Conservation (phyloP, 1,139 yeast species). For the Hyphopichia fennica region DNA sequence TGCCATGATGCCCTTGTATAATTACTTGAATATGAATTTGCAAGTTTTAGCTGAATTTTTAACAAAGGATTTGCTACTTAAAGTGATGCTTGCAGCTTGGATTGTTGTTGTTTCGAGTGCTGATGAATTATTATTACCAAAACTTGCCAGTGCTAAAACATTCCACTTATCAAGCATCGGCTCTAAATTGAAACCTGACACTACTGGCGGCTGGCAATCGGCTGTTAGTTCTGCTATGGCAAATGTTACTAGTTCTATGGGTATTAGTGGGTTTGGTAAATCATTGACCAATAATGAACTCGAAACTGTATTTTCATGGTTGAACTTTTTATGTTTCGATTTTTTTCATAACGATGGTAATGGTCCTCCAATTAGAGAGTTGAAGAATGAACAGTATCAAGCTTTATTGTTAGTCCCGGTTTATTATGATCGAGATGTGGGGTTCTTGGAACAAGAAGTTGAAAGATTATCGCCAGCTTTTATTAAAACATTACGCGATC, state of each 20-base stretch:
- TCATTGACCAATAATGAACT: conserved; percentile 61
- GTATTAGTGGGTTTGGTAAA: conserved; percentile 51
- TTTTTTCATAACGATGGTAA: conserved; percentile 83
- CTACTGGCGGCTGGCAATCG: conserved; percentile 44
- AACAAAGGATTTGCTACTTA: conserved; percentile 56
- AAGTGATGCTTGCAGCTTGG: conserved; percentile 82
- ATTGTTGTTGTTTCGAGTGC: conserved; percentile 60
- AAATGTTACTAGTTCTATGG: conserved; percentile 43
- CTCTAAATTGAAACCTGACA: conserved; percentile 14
- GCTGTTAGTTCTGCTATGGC: conserved; percentile 52
- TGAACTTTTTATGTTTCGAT: conserved; percentile 61
- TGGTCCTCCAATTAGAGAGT: conserved; percentile 70
- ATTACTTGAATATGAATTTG: conserved; percentile 70
- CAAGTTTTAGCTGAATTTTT: conserved; percentile 64
- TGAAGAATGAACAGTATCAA: conserved; percentile 67
- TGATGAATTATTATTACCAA: conserved; percentile 70
- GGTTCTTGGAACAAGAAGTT: conserved; percentile 56
- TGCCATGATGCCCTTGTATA: conserved; percentile 73
- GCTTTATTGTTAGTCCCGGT: conserved; percentile 64
- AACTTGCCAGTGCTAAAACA: conserved; percentile 59
- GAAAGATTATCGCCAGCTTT: conserved; percentile 58
- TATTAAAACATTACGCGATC: conserved; percentile 46
- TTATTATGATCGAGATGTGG: conserved; percentile 59
- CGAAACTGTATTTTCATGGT: conserved; percentile 73
- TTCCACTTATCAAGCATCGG: conserved; percentile 24